phyloP scores from a whole-genome alignment of 2,329 filamentous ascomycete species.

The Fusarium duplospermum region DNA sequence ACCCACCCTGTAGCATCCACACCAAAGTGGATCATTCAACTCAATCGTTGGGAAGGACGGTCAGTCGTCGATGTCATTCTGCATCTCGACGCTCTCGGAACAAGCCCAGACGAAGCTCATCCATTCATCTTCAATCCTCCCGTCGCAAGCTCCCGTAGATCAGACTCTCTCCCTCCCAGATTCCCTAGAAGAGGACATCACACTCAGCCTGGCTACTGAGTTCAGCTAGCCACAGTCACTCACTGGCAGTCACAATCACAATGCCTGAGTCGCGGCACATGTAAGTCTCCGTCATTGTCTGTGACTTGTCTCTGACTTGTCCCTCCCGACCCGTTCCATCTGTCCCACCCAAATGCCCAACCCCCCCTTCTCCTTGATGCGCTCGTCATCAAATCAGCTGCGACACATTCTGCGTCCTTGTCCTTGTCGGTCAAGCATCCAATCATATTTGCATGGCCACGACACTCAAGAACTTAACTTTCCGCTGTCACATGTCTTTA shows the following conservation, averaged over 20 bases:
- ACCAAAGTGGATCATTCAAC: conserved; percentile 32
- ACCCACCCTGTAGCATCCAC: neutral
- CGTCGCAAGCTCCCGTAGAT: conserved; percentile 28
- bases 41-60: conserved; percentile 44
- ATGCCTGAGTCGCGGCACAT: conserved; percentile 50
- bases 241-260: neutral
- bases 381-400: conserved; percentile 46
- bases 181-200: neutral
- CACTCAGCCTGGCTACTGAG: conserved; percentile 4
- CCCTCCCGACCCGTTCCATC: neutral
- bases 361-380: conserved; percentile 36
- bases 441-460: conserved; percentile 35
- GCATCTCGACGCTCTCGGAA: conserved; percentile 27
- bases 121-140: conserved; percentile 28
- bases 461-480: conserved; percentile 25
- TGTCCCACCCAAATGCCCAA: conserved; percentile 31
- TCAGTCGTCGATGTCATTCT: conserved; percentile 37
- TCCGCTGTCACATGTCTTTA: conserved; percentile 39
- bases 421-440: conserved; percentile 24
- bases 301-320: conserved; percentile 22
- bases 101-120: conserved; percentile 25
- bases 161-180: conserved; percentile 9
- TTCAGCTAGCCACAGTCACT: conserved; percentile 12
- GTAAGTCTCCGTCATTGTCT: conserved; percentile 46
- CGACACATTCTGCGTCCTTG: conserved; percentile 34